Evolutionary conservation across 2,329 filamentous ascomycete species (phyloP), one percentile per base, ranked within the genome.

Genomic region (Raffaelea deltoideospora): DNA sequence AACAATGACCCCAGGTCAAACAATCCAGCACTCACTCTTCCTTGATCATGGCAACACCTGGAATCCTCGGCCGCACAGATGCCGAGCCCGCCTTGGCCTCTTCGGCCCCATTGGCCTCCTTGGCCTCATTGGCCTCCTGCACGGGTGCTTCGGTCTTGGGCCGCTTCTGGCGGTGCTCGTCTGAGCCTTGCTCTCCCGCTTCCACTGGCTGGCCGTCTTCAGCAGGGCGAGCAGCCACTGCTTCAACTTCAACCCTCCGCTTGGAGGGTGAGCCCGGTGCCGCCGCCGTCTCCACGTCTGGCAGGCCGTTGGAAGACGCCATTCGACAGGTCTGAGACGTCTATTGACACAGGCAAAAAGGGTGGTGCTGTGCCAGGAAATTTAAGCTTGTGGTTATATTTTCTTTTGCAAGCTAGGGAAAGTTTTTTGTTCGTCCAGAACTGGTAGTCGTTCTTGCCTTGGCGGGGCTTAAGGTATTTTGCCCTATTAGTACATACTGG

Each of bases 41-140:
- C 56, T 85, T 86, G 54, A 87, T 72, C 9, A 75, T 72, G 17
- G 80, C 79, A 37, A 78, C 60, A 20, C 78, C 79, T 48, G 65
- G 74, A 39, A 58, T 55, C 35, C 44, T 46, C 31, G 45, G 47
- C 39, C 53, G 47, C 15, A 39, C 35, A 19, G 43, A 45, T 13
- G 50, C 41, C 7, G 42, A 31, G 1, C 10, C 18, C 5, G 19
- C 32, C 1, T 20, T 19, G 3, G 33, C 5, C n/a, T 3, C 9
- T 3, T 34, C 47, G 30, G 53, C 50, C 22, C 69, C 63, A 27
- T 21, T 31, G 2, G 13, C 19, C 5, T 20, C 31, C 1, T n/a
- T 19, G 2, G 37, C 6, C n/a, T 3, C 7, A 4, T 37, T 47
- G 30, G 53, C 50, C 22, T 69, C 63, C 35, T n/a, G n/a, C n/a